Evolutionary conservation across 768 basidiomycete species (phyloP).

Genomic region (Collybia sordida): DNA sequence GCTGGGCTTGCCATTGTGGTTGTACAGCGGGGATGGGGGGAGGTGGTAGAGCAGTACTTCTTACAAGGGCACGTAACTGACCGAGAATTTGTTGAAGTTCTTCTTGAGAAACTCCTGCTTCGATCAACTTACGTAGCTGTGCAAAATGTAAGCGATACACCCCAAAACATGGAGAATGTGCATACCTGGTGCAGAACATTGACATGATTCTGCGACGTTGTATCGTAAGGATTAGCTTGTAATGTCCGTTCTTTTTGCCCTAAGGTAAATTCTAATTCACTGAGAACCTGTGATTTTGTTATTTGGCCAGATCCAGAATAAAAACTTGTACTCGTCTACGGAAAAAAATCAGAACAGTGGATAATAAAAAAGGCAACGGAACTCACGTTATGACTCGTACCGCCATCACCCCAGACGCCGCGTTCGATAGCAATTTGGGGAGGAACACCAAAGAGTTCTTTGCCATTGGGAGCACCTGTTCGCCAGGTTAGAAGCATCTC

Average conservation of each 20-base stretch:
- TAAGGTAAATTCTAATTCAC: conserved; percentile 80
- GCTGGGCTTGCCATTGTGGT: conserved; percentile 19
- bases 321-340: conserved; percentile 27
- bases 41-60: conserved; percentile 37
- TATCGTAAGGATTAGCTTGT: conserved; percentile 74
- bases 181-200: conserved; percentile 79
- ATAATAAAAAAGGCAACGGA: background rate
- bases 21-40: conserved; percentile 17
- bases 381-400: conserved; percentile 40
- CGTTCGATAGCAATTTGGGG: conserved; percentile 85
- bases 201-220: conserved; percentile 66
- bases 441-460: conserved; percentile 81
- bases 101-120: conserved; percentile 76
- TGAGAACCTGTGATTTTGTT: conserved; percentile 76
- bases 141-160: conserved; percentile 4
- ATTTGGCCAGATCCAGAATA: conserved; percentile 47
- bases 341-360: conserved; percentile 7
- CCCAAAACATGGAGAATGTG: background rate
- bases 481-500: conserved; percentile 98
- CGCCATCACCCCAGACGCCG: conserved; percentile 72
- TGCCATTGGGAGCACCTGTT: conserved; percentile 74
- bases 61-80: conserved; percentile 65
- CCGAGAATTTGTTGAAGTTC: conserved; percentile 75
- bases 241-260: conserved; percentile 76
- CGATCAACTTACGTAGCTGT: conserved; percentile 71